Conservation (phyloP, 345 rosid species). For the Cochlearia excelsa region DNA sequence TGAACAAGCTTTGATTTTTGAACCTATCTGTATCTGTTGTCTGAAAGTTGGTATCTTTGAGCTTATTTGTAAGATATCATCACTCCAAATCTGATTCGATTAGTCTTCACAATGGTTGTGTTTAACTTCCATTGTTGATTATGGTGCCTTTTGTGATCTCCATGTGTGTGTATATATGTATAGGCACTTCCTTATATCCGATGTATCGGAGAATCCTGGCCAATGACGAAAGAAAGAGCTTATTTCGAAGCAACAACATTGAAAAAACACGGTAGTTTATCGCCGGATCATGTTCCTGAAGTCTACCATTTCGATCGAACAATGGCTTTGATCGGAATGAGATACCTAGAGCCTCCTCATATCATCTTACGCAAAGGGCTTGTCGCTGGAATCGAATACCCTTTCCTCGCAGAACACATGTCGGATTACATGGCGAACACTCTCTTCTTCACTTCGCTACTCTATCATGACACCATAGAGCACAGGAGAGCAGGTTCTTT, state of each 20-base stretch:
- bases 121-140: background rate
- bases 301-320: conserved; percentile 88
- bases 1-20: too few species aligned
- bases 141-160: background rate
- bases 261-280: conserved; percentile 60
- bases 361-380: conserved; percentile 87
- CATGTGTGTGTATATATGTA: background rate
- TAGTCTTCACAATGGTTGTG: background rate
- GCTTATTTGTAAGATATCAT: background rate
- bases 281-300: conserved; percentile 82
- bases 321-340: conserved; percentile 93
- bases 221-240: conserved; percentile 92
- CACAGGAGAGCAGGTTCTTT: conserved; percentile 61
- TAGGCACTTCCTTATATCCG: conserved; percentile 96
- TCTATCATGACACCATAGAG: conserved; percentile 66
- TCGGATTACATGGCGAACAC: conserved; percentile 82
- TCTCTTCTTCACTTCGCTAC: conserved; percentile 77
- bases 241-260: conserved; percentile 70
- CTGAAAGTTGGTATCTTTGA: conserved; percentile 14
- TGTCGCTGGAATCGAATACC: conserved; percentile 79
- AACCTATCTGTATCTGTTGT: background rate
- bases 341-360: conserved; percentile 91
- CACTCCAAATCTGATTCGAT: background rate
- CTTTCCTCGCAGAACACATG: conserved; percentile 71
- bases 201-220: conserved; percentile 92